Evolutionary conservation across 495 filamentous ascomycete genomes (phyloP).

Genomic region (Daldinia grandis): DNA sequence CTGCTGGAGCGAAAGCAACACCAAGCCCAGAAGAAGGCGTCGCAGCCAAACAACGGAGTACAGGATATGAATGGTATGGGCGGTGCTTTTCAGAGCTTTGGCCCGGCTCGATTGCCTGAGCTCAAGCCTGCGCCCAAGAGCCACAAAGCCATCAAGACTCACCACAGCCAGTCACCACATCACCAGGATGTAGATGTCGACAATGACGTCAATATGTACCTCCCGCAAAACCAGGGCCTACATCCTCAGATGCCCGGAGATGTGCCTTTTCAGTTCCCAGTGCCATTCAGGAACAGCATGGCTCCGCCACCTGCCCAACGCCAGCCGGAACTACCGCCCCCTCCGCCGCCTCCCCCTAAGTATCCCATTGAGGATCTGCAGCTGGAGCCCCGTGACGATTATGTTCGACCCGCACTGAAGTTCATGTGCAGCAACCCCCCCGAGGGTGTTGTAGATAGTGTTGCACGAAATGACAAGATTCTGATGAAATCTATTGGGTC

Average conservation of each 20-base stretch:
- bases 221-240: slow-evolving; percentile 47
- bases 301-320: slow-evolving; percentile 41
- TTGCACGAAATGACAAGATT: slow-evolving; percentile 62
- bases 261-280: slow-evolving; percentile 53
- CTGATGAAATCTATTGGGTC: slow-evolving; percentile 80
- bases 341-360: slow-evolving; percentile 81
- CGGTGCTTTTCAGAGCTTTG: slow-evolving; percentile 52
- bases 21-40: slow-evolving; percentile 72
- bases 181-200: slow-evolving; percentile 43
- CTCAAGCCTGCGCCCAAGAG: slow-evolving; percentile 84
- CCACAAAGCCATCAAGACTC: slow-evolving; percentile 68
- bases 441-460: slow-evolving; percentile 47
- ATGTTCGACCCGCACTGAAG: slow-evolving; percentile 74
- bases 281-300: slow-evolving; percentile 51
- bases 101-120: slow-evolving; percentile 68
- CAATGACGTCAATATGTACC: slow-evolving; percentile 49
- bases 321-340: slow-evolving; percentile 57
- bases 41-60: slow-evolving; percentile 46
- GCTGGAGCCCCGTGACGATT: slow-evolving; percentile 67
- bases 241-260: slow-evolving; percentile 53
- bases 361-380: slow-evolving; percentile 97
- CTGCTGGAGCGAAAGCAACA: slow-evolving; percentile 77
- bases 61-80: slow-evolving; percentile 54
- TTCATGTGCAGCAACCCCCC: slow-evolving; percentile 73
- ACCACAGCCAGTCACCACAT: slow-evolving; percentile 27